Evolutionary conservation across 1,284 basidiomycete species (phyloP), one percentile per base, ranked within the genome.

Genomic region (Trichosporon ovoides): DNA sequence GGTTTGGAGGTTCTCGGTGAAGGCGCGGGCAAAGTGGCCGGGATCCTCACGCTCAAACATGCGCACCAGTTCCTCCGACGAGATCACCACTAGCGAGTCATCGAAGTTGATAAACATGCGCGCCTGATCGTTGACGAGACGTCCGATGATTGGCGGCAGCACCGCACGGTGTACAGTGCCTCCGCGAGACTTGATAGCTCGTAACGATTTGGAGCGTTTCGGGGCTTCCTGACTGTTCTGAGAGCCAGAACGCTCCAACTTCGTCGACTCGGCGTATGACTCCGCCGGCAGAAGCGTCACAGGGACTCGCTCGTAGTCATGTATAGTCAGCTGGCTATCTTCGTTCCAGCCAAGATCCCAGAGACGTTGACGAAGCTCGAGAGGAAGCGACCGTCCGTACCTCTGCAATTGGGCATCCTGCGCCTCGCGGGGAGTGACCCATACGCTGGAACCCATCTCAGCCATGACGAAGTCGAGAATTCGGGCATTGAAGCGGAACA

Each of bases 11-110:
- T 81, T 73, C 61, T 88, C 86, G 53, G 87, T 80, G 14, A 85
- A 77, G 6, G 86, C 82, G 13, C 83, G 79, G 14, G 89, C 76
- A 9, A 87, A 76, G 19, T 80, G 78, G 1, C 28, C 20, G 2
- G 87, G 84, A 65, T 91, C 88, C 66, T 88, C 87, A 22, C 87
- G 81, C 83, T 90, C 87, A 34, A 87, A 73, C 60, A 88, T 83
- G n/a, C 85, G 65, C 19, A 89, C 68, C 5, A 84, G 74, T 46
- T 81, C 81, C 33, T 82, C 80, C 9, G 87, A 84, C 0, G 81
- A 75, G n/a, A 78, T 81, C 2, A 84, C 80, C 18, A 88, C 80
- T 1, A 73, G 65, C 60, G 84, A 80, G 66, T 86, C 81, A 19
- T 74, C 62, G 61, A 87, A 85, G 46, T 79, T 79, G 2, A 82